Evolutionary conservation across 495 filamentous ascomycete species (phyloP), one percentile per base, ranked within the genome.

Genomic region (Podospora anserina): DNA sequence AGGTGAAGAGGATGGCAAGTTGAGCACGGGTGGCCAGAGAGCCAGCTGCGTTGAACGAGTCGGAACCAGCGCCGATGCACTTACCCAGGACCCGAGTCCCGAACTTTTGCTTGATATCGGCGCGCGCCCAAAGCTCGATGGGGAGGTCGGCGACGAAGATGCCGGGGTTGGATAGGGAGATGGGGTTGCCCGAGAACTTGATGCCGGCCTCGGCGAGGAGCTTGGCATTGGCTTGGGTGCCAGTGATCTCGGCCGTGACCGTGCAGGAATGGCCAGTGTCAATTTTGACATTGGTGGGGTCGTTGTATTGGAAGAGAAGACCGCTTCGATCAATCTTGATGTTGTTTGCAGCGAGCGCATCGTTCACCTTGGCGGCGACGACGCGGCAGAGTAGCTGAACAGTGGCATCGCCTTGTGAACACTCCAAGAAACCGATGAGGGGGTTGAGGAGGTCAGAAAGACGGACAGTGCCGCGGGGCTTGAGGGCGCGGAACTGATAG

Each of bases 231-330:
- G 69, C 69, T 5, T 30, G 61, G 32, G 69, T 60, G 32, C 39
- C 49, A 3, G 54, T 64, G 66, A 71, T 71, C 15, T 61, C 30
- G 27, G 69, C 69, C 4, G 69, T 71, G 18, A 68, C 69, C 1
- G 69, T 68, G 69, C 69, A 71, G 34, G 30, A 54, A 61, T 71
- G 69, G 13, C 69, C 69, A 16, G 69, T 71, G 69, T 71, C 67
- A 56, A 74, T 39, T 18, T 68, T 57, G 19, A 64, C 63, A 23
- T 69, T 57, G 26, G 69, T 62, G 16, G 68, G 63, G 64, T 74
- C 70, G 53, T 66, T 63, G 70, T 71, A 70, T 7, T 34, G 30
- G 66, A 72, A 74, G 60, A 70, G 64, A n/a, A 72, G 23, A 18
- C 63, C 66, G 16, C 65, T 3, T 16, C 18, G 28, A 61, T 68